Evolutionary conservation across 257 asterid species (phyloP), one percentile per base, ranked within the genome.

Genomic region (Apocynum venetum): DNA sequence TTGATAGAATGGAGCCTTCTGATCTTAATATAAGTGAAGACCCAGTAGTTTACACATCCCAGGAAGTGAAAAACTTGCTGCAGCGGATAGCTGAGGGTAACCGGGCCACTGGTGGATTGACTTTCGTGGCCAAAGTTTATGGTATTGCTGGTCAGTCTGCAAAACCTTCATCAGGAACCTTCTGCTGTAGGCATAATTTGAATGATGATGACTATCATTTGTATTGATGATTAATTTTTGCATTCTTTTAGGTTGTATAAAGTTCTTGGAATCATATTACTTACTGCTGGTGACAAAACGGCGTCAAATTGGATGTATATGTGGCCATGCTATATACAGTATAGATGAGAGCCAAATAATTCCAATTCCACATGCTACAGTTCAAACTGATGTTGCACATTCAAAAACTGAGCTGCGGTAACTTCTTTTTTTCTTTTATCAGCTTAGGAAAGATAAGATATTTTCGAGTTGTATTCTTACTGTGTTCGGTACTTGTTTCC

Each of bases 381-480:
- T 93, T 84, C 99, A 93, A 82, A 89, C 97, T 77, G 99, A 96
- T 86, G 86, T 89, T 87, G 98, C 99, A 83, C 97, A 96, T 88
- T 96, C 98, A 43, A 96, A 91, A 91, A 90, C 95, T 77, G 99
- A 96, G 90, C 71, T 87, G 71, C 88, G 97, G 99, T 91, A 91
- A 84, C 80, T 79, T 79, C 51, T 53, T 71, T 72, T 41, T 53
- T 8, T 53, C 70, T 20, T 53, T 57, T 44, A 63, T 20, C 59
- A 72, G 3, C 60, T 36, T 10, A 72, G 41, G 31, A 49, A 35
- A 6, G 13, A 19, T 43, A 3, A 6, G 52, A 68, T 17, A 43
- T 43, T 43, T 8, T 43, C 15, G 2, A 41, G 36, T 43, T 66
- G 49, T 15, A 14, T 41, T 10, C 43, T 35, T 10, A 35, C 17